Evolutionary conservation across 2,329 filamentous ascomycete genomes (phyloP).

Genomic region (Dactylonectria macrodidyma): DNA sequence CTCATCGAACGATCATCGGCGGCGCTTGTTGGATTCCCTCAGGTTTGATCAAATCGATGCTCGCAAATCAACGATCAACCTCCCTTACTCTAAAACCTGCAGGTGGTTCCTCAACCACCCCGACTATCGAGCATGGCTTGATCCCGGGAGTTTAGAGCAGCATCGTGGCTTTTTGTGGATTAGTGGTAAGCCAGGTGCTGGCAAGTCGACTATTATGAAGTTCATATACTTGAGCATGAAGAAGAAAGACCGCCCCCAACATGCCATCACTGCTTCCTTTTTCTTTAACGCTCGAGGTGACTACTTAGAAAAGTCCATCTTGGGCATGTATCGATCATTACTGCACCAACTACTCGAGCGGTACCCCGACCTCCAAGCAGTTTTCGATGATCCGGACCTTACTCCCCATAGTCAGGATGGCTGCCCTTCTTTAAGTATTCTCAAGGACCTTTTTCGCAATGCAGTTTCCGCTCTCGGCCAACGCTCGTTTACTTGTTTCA

Average conservation of each 20-base stretch:
- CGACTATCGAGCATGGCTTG: constrained; percentile 24
- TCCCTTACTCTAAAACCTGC: too few relatives aligned
- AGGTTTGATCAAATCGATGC: too few relatives aligned
- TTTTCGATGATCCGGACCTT: constrained; percentile 45
- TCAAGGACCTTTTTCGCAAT: constrained; percentile 44
- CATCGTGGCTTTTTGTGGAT: constrained; percentile 61
- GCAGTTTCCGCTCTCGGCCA: constrained; percentile 36
- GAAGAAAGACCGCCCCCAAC: accelerated
- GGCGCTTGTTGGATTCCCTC: constrained; percentile 45
- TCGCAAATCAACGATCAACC: too few relatives aligned
- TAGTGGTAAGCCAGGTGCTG: constrained; percentile 60
- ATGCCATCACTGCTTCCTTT: constrained; percentile 56
- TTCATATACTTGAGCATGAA: constrained; percentile 45
- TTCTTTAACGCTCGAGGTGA: constrained; percentile 67
- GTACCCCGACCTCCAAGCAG: constrained; percentile 51
- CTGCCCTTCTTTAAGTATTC: constrained; percentile 27
- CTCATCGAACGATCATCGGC: too few relatives aligned
- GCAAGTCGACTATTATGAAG: constrained; percentile 65
- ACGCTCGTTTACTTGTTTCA: constrained; percentile 42
- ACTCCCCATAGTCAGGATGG: accelerated
- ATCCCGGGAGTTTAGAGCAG: accelerated
- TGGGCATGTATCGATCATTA: constrained; percentile 67
- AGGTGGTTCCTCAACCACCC: constrained; percentile 10
- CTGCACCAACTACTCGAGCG: constrained; percentile 61
- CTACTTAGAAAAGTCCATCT: constrained; percentile 59